These are phyloP conservation scores for Sodiomyces alkalinus DNA, from an alignment of 2,329 filamentous ascomycete genomes.

Conservation along the genomic window DNA sequence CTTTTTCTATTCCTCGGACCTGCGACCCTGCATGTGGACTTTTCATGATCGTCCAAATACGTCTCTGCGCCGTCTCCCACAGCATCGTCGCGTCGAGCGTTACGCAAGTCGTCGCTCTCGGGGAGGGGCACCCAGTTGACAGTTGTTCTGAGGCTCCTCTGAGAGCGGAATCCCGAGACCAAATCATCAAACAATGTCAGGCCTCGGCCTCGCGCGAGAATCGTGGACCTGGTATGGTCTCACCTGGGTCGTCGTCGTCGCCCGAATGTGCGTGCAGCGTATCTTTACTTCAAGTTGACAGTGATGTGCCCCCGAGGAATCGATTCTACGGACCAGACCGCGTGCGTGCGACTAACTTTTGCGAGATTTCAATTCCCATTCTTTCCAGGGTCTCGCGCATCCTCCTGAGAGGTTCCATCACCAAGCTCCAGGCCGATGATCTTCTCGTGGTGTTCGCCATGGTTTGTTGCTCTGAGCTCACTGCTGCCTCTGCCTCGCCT, in stretches of 20 bases:
- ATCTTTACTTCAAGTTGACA: not conserved
- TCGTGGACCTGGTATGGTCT: slow-evolving; percentile 30
- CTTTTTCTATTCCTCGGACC: too few species aligned
- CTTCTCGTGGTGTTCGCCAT: slow-evolving; percentile 37
- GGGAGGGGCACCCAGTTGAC: too few species aligned
- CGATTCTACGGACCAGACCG: too few species aligned
- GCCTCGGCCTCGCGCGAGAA: slow-evolving; percentile 20
- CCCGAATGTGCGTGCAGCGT: slow-evolving; percentile 20
- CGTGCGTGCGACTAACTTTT: not conserved
- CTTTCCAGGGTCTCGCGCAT: slow-evolving; percentile 20
- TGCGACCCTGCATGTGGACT: too few species aligned
- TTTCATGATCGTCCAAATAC: too few species aligned
- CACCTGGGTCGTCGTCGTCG: slow-evolving; percentile 20
- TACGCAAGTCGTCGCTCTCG: too few species aligned
- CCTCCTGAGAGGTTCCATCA: slow-evolving; percentile 26
- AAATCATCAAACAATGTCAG: too few species aligned
- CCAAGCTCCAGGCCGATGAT: slow-evolving; percentile 38
- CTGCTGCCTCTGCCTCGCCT: not conserved
- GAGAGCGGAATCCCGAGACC: too few species aligned
- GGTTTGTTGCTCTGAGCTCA: slow-evolving; percentile 16
- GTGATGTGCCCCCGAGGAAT: not conserved
- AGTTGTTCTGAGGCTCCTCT: too few species aligned
- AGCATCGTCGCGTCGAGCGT: too few species aligned
- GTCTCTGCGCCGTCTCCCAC: too few species aligned
- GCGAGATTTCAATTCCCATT: not conserved